Evolutionary conservation across 164 flowering plant genomes (phyloP).

Genomic region (Aristolochia fimbriata): DNA sequence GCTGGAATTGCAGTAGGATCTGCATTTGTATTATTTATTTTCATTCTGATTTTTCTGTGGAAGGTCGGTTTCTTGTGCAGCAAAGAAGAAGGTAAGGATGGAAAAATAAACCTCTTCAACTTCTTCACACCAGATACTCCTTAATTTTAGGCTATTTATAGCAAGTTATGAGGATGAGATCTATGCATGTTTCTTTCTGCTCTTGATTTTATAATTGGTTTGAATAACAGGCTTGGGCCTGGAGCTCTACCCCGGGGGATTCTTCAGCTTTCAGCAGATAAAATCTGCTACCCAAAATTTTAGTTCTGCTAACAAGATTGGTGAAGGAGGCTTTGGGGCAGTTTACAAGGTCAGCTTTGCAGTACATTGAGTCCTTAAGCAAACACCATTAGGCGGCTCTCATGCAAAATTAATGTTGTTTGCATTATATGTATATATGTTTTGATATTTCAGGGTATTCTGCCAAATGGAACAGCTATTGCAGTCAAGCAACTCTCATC

Average conservation of each 20-base stretch:
- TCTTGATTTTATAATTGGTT: background rate
- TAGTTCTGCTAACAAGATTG: constrained; percentile 36
- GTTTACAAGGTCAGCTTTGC: constrained; percentile 40
- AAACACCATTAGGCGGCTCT: background rate
- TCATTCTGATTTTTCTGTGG: constrained; percentile 18
- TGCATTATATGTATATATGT: background rate
- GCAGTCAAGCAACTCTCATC: constrained; percentile 65
- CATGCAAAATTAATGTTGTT: background rate
- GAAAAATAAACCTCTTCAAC: too few species aligned
- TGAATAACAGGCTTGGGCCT: constrained; percentile 22
- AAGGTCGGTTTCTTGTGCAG: constrained; percentile 35
- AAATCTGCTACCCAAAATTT: constrained; percentile 41
- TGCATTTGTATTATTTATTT: background rate
- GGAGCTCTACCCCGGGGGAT: constrained; percentile 12
- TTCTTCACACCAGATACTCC: too few species aligned
- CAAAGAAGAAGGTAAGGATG: constrained; percentile 37
- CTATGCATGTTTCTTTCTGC: background rate
- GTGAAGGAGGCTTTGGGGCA: constrained; percentile 68
- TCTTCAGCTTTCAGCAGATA: constrained; percentile 35
- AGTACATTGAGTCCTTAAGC: background rate
- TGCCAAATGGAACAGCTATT: constrained; percentile 39
- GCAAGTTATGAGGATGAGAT: background rate
- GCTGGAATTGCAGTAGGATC: background rate
- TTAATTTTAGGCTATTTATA: too few species aligned
- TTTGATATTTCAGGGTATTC: constrained; percentile 8